Evolutionary conservation across 495 filamentous ascomycete genomes (phyloP).

Genomic region (Lepidopterella palustris): DNA sequence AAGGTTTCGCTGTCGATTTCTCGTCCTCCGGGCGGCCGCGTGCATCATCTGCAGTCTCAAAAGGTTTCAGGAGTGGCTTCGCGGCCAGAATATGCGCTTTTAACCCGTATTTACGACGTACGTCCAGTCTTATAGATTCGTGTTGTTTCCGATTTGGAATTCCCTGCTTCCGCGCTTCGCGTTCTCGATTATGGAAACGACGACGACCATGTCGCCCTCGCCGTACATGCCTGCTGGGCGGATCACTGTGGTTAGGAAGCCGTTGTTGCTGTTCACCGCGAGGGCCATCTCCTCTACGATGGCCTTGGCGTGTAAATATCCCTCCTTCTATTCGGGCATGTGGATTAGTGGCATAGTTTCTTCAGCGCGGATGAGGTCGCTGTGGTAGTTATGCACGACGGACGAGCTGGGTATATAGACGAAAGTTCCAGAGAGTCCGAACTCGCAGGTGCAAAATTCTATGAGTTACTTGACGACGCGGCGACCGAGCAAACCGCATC

Average conservation of each 20-base stretch:
- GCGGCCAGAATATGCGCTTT: slow-evolving; percentile 8
- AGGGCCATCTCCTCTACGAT: not conserved
- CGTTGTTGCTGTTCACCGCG: not conserved
- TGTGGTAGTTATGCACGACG: not conserved
- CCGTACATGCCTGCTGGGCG: not conserved
- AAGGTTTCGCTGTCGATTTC: slow-evolving; percentile 12
- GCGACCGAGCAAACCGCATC: not conserved
- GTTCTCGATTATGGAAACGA: not conserved
- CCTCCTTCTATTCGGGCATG: not conserved
- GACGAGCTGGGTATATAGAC: not conserved
- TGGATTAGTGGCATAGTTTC: not conserved
- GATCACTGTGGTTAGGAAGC: not conserved
- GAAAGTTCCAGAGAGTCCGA: not conserved
- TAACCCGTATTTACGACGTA: not conserved
- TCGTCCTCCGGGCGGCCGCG: too few species aligned
- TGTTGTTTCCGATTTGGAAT: not conserved
- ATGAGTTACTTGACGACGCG: not conserved
- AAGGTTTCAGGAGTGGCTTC: not conserved
- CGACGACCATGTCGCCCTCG: not conserved
- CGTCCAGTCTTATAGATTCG: not conserved
- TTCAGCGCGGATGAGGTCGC: not conserved
- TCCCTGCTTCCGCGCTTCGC: not conserved
- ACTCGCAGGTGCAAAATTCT: too few species aligned
- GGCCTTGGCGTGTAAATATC: not conserved
- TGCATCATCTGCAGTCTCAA: not conserved